A percentile compares a stretch with the other conserved stretches of the same genome.
phyloP scores from a whole-genome alignment of 768 basidiomycete genomes.

The Amanita phalloides region DNA sequence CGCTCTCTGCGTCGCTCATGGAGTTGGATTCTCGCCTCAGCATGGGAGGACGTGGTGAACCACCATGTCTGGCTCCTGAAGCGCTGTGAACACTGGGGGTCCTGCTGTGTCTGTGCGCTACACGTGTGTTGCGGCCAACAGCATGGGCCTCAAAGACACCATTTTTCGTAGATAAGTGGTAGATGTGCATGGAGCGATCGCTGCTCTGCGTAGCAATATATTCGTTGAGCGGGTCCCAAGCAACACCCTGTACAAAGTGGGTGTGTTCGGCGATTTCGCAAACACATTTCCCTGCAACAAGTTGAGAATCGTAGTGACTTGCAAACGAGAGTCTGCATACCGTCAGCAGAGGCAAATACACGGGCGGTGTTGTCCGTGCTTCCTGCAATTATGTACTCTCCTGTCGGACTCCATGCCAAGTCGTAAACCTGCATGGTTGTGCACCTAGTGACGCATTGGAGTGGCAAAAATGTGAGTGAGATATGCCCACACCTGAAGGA shows the following conservation, averaged over 20 bases:
- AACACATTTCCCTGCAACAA: slow-evolving; percentile 62
- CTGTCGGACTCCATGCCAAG: slow-evolving; percentile 92
- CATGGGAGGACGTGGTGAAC: slow-evolving; percentile 3
- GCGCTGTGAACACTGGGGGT: slow-evolving; percentile 42
- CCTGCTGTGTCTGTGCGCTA: slow-evolving; percentile 59
- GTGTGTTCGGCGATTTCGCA: slow-evolving; percentile 88
- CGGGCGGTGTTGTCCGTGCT: slow-evolving; percentile 93
- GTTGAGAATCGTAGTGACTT: not conserved
- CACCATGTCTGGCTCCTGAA: not conserved
- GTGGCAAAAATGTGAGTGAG: not conserved
- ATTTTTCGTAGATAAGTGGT: slow-evolving; percentile 68
- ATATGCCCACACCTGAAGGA: slow-evolving; percentile 53
- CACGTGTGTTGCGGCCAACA: slow-evolving; percentile 77
- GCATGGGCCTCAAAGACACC: slow-evolving; percentile 86
- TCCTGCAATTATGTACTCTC: slow-evolving; percentile 91
- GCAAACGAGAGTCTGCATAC: slow-evolving; percentile 21
- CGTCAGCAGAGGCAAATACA: slow-evolving; percentile 68
- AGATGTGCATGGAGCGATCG: slow-evolving; percentile 94
- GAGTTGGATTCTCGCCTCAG: slow-evolving; percentile 4
- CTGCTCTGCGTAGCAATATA: slow-evolving; percentile 96
- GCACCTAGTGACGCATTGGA: slow-evolving; percentile 39
- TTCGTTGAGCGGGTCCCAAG: slow-evolving; percentile 97
- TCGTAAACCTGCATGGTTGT: slow-evolving; percentile 97
- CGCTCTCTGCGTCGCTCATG: slow-evolving; percentile 49
- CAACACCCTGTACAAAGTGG: slow-evolving; percentile 97